phyloP scores from a whole-genome alignment of 495 filamentous ascomycete genomes.

The Chaetomium cochliodes region DNA sequence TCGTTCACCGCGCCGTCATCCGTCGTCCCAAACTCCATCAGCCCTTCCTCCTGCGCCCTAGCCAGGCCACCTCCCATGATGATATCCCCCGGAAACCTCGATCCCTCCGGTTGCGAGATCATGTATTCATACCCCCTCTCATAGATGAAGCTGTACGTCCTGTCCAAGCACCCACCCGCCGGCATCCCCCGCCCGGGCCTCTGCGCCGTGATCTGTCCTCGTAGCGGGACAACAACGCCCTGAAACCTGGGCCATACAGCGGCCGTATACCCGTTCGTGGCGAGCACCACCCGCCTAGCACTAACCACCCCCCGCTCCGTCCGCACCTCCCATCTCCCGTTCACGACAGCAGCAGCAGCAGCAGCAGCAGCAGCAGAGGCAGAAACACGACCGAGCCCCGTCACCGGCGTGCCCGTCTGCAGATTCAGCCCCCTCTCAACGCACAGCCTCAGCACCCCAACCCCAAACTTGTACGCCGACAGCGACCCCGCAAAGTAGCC shows the following conservation, averaged over 20 bases:
- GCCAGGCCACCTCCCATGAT: conserved; percentile 67
- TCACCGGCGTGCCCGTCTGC: conserved; percentile 58
- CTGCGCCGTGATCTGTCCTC: conserved; percentile 67
- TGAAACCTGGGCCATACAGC: conserved; percentile 56
- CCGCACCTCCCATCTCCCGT: conserved; percentile 44
- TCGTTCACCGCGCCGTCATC: conserved; percentile 60
- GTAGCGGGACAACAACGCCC: conserved; percentile 62
- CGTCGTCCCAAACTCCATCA: conserved; percentile 52
- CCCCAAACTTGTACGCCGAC: conserved; percentile 62
- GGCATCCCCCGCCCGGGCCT: conserved; percentile 52
- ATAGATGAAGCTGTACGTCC: conserved; percentile 64
- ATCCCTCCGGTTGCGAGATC: conserved; percentile 55
- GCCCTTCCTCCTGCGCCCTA: conserved; percentile 44
- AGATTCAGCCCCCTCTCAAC: conserved; percentile 57
- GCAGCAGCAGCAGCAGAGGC: too few relatives aligned
- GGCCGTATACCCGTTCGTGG: conserved; percentile 72
- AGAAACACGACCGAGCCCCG: neutral
- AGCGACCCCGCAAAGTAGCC: conserved; percentile 62
- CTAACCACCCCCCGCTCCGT: conserved; percentile 56
- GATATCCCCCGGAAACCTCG: conserved; percentile 56
- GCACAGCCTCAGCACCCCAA: conserved; percentile 57
- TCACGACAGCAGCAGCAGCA: too few relatives aligned
- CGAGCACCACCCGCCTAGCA: conserved; percentile 58
- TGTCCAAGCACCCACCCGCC: conserved; percentile 39
- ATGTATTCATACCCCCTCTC: conserved; percentile 64